Conservation (phyloP, 2,329 filamentous ascomycete species). For the Scopulariopsis brevicaulis region DNA sequence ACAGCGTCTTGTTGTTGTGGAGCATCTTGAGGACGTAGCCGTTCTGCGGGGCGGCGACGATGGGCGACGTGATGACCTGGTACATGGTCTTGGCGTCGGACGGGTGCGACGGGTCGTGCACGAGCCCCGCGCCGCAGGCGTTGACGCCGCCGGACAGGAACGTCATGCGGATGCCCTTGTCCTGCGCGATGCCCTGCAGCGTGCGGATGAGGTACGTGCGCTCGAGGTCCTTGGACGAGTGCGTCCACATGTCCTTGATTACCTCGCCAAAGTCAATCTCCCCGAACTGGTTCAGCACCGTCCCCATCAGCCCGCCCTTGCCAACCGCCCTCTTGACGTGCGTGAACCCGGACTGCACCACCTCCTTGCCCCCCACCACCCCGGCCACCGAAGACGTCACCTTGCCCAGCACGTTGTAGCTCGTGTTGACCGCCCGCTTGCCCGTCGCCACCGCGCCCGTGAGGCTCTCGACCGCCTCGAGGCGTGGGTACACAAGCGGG, state of each 20-base stretch:
- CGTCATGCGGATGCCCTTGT: constrained; percentile 93
- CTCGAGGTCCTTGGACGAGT: constrained; percentile 95
- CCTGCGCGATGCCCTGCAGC: constrained; percentile 86
- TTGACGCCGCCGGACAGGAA: constrained; percentile 91
- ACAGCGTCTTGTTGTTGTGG: constrained; percentile 89
- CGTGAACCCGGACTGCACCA: constrained; percentile 85
- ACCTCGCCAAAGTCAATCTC: constrained; percentile 94
- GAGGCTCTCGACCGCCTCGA: constrained; percentile 85
- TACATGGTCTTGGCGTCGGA: constrained; percentile 99
- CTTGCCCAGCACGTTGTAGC: constrained; percentile 92
- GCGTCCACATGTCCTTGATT: constrained; percentile 93
- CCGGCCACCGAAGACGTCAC: constrained; percentile 91
- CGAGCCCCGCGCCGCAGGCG: constrained; percentile 79
- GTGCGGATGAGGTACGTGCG: constrained; percentile 94
- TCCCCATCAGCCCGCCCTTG: constrained; percentile 90
- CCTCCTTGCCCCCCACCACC: constrained; percentile 87
- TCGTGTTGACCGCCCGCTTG: constrained; percentile 92
- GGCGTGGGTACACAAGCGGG: constrained; percentile 77
- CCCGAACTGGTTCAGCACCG: constrained; percentile 89
- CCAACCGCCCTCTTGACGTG: constrained; percentile 95
- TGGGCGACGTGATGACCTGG: constrained; percentile 85
- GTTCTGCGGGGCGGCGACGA: constrained; percentile 79
- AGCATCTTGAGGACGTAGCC: constrained; percentile 85
- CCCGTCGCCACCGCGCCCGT: constrained; percentile 86
- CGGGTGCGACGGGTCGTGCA: constrained; percentile 87